Conservation (phyloP, 345 rosid genomes). For the Linum tenue region DNA sequence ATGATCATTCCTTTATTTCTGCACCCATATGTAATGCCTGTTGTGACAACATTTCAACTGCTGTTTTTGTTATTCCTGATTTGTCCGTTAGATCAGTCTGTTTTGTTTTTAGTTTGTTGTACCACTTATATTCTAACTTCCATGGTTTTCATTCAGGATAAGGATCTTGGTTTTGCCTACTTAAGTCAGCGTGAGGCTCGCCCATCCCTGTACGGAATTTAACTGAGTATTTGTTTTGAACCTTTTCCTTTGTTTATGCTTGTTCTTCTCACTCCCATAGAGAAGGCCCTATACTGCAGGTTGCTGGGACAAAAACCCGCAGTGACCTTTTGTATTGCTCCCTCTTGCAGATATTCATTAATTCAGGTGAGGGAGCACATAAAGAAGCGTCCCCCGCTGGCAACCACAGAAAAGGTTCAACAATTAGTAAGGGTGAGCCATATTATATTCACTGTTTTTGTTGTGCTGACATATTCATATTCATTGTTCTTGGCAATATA, state of each 20-base stretch:
- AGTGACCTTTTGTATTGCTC: conserved; percentile 1
- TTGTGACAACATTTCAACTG: too few relatives aligned
- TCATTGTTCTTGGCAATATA: conserved; percentile 4
- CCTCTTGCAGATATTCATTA: conserved; percentile 56
- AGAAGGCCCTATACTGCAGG: background rate
- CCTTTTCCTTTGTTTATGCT: conserved; percentile 11
- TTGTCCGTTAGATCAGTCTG: too few relatives aligned
- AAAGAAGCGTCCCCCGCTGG: conserved; percentile 95
- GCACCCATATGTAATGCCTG: background rate
- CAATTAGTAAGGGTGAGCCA: conserved; percentile 79
- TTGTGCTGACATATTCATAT: background rate
- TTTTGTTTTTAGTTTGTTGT: background rate
- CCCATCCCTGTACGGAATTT: conserved; percentile 67
- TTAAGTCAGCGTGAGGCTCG: conserved; percentile 81
- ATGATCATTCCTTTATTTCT: conserved; percentile 1
- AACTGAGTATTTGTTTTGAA: conserved; percentile 12
- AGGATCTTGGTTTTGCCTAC: conserved; percentile 88
- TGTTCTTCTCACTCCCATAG: background rate
- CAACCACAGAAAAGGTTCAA: conserved; percentile 90
- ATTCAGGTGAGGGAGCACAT: conserved; percentile 81
- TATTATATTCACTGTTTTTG: background rate
- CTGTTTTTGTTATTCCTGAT: too few relatives aligned
- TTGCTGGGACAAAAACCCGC: too few relatives aligned
- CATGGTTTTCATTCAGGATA: conserved; percentile 40
- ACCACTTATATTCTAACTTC: conserved; percentile 9